phyloP scores from a whole-genome alignment of 2,329 filamentous ascomycete genomes.

The Neonectria magnoliae region DNA sequence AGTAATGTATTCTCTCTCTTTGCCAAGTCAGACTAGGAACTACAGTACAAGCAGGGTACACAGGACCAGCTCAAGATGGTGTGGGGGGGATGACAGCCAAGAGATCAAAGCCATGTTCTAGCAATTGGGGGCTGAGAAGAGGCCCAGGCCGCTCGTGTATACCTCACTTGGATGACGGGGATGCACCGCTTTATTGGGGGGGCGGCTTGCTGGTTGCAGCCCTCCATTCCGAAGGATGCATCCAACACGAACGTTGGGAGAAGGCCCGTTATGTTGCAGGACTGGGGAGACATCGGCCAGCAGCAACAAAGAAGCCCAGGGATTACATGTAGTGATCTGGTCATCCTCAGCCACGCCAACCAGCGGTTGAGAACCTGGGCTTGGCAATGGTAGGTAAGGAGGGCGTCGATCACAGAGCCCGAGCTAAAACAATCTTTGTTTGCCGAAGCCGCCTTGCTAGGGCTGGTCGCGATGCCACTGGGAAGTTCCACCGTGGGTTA shows the following conservation, averaged over 20 bases:
- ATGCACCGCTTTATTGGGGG: slow-evolving; percentile 23
- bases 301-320: slow-evolving; percentile 29
- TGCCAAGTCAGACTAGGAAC: slow-evolving; percentile 10
- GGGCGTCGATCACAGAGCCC: not conserved
- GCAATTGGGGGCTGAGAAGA: slow-evolving; percentile 32
- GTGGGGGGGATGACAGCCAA: slow-evolving; percentile 30
- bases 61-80: slow-evolving; percentile 30
- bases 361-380: not conserved
- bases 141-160: slow-evolving; percentile 15
- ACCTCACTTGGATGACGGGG: slow-evolving; percentile 14
- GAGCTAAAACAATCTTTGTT: slow-evolving; percentile 6
- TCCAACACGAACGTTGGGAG: slow-evolving; percentile 19
- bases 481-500: slow-evolving; percentile 1
- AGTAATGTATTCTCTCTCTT: slow-evolving; percentile 33
- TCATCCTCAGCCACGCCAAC: slow-evolving; percentile 7
- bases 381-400: not conserved
- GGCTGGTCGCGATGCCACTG: not conserved
- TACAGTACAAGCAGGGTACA: slow-evolving; percentile 21
- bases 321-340: not conserved
- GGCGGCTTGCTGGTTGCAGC: slow-evolving; percentile 18
- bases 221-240: slow-evolving; percentile 20
- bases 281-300: slow-evolving; percentile 11
- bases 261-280: slow-evolving; percentile 30
- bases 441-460: not conserved
- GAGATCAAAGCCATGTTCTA: slow-evolving; percentile 11